A percentile compares a stretch with the other conserved stretches of the same genome.
Evolutionary conservation across 169 alveolate genomes (phyloP).

Genomic region (Sarcocystis neurona): DNA sequence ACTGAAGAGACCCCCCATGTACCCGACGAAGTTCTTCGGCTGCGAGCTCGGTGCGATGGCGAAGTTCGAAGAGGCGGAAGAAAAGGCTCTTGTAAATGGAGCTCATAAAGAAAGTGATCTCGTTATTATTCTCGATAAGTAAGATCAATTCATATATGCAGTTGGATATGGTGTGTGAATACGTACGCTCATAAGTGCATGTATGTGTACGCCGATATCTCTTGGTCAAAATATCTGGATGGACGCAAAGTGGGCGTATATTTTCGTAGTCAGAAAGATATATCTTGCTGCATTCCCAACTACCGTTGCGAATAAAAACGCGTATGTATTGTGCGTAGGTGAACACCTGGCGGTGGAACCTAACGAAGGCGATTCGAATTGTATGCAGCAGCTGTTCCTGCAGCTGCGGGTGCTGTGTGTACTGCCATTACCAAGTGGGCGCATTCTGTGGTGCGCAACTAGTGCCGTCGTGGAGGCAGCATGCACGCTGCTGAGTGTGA

Average conservation of each 20-base stretch:
- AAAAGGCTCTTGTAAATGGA: conserved; percentile 95
- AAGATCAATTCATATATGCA: not conserved
- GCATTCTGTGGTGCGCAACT: too few relatives aligned
- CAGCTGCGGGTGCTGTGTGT: too few relatives aligned
- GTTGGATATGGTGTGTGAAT: not conserved
- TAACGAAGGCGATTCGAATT: too few relatives aligned
- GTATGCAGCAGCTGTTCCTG: too few relatives aligned
- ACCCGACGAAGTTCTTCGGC: conserved; percentile 94
- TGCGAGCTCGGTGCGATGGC: conserved; percentile 95
- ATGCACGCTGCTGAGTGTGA: not conserved
- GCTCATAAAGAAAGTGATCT: conserved; percentile 91
- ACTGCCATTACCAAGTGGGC: too few relatives aligned
- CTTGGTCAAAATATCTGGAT: not conserved
- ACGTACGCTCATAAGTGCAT: not conserved
- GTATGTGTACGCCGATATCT: not conserved
- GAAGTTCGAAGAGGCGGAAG: conserved; percentile 92
- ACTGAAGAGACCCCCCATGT: conserved; percentile 87
- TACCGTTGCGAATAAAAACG: not conserved
- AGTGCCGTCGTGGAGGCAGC: not conserved
- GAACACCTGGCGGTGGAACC: too few relatives aligned
- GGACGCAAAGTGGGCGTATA: too few relatives aligned
- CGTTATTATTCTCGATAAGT: conserved; percentile 91
- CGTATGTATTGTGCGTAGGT: not conserved
- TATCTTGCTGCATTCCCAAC: too few relatives aligned
- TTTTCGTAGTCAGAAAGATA: too few relatives aligned